These are phyloP conservation scores for Rubroboletus pulcherrimus DNA, from an alignment of 768 basidiomycete species.

Conservation along the genomic window DNA sequence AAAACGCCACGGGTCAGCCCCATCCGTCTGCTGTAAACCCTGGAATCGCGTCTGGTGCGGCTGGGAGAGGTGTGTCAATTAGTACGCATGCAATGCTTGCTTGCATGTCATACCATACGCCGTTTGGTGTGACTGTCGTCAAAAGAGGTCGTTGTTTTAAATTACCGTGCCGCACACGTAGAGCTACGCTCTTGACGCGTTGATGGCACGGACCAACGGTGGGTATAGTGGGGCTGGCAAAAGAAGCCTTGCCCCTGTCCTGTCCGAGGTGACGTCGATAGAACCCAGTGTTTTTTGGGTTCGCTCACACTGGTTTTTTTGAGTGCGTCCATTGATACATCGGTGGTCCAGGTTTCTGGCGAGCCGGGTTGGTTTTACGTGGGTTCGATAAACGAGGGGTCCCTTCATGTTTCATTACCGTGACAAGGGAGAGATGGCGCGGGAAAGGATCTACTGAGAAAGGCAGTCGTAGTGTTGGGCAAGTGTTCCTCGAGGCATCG, in stretches of 20 bases:
- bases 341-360: not conserved
- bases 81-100: not conserved
- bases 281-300: not conserved
- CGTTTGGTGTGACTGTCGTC: not conserved
- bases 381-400: not conserved
- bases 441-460: conserved; percentile 7
- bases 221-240: conserved; percentile 22
- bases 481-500: conserved; percentile 28
- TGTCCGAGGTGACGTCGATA: conserved; percentile 8
- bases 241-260: conserved; percentile 3
- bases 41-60: conserved; percentile 2
- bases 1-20: not conserved
- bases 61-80: not conserved
- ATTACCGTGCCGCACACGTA: conserved; percentile 16
- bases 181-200: not conserved
- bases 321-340: not conserved
- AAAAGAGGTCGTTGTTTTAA: conserved; percentile 9
- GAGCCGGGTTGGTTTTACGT: conserved; percentile 3
- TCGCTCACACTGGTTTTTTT: not conserved
- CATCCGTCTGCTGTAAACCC: not conserved
- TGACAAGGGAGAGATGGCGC: conserved; percentile 16
- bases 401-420: conserved; percentile 23
- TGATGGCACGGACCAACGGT: conserved; percentile 15
- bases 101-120: not conserved
- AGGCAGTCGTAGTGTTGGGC: conserved; percentile 24